Base-by-base conservation (phyloP, 352 stramenopile species). In the Pythium apleroticum region DNA sequence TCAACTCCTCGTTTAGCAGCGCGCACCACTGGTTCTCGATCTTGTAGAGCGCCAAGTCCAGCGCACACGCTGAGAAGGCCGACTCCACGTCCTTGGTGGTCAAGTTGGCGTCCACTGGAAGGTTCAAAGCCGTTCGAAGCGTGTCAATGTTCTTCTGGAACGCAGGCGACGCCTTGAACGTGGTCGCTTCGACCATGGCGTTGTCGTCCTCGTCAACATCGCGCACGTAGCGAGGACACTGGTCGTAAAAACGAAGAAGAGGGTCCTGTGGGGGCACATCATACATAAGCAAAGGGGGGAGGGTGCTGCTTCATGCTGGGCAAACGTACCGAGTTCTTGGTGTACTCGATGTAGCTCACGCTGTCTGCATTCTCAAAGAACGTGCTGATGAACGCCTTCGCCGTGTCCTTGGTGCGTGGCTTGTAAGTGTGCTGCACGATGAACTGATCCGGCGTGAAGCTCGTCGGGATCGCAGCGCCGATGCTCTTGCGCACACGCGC, bases 221-320 rank as follows among this genome's bases (percentile, higher is more conserved):
- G 22, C 56, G 61, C 27, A 74, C 67, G 57, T 89, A 91, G 14
- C 75, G 74, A 8, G 73, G 58, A 27, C 83, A 91, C 20, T 73
- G 57, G 41, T 89, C 83, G 63, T 82, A 90, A 65, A 88, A 90
- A 0, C 83, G 74, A 27, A 89, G 62, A 0, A 88, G 58, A 5
- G 59, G 37, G 39, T 89, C 80, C 77, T 87, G 39, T 4, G 41
- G 4, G 0, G 45, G 8, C 15, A 30, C 0, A 33, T 15, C 46
- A 53, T 31, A 15, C 20, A 35, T 37, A 19, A 52, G 31, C 33
- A 24, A 3, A 5, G 2, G 19, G 33, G n/a, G 10, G 53, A 50
- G 14, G 15, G 3, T 14, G 9, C 45, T 7, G 14, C 22, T 50
- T 1, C 12, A 53, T 6, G 19, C 1, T 6, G 46, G 46, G 46